Percentiles rank a stretch among this genome's conserved stretches.
phyloP scores from a whole-genome alignment of 2,329 filamentous ascomycete genomes.

The Westerdykella ornata region DNA sequence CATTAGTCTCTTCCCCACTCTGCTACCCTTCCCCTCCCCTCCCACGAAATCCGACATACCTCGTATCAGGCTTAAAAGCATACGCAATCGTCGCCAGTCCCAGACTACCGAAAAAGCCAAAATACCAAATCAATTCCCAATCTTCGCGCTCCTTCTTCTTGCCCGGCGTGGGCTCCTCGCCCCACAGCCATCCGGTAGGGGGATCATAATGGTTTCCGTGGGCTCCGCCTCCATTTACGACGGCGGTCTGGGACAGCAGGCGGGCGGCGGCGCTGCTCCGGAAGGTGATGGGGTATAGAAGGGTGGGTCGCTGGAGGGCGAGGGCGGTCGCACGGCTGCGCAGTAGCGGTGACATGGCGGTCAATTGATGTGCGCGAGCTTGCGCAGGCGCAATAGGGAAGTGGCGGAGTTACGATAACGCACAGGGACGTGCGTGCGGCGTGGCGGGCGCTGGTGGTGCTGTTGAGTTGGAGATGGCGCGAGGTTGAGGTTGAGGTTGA shows the following conservation, averaged over 20 bases:
- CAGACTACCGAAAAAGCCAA: slow-evolving; percentile 76
- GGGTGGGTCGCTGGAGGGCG: slow-evolving; percentile 14
- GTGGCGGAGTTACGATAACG: slow-evolving; percentile 1
- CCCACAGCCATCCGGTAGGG: slow-evolving; percentile 86
- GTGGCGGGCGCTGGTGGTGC: background rate
- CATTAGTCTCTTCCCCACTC: slow-evolving; percentile 13
- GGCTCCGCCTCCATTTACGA: slow-evolving; percentile 14
- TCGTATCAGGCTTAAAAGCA: slow-evolving; percentile 97
- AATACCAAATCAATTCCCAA: slow-evolving; percentile 83
- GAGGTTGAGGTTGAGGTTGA: slow-evolving; percentile 8
- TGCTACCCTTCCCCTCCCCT: background rate
- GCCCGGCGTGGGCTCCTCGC: slow-evolving; percentile 68
- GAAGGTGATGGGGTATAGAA: slow-evolving; percentile 11
- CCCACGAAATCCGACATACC: slow-evolving; percentile 58
- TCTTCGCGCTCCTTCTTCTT: slow-evolving; percentile 95
- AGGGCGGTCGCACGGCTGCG: slow-evolving; percentile 16
- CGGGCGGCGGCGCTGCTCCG: slow-evolving; percentile 9
- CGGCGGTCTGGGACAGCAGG: slow-evolving; percentile 19
- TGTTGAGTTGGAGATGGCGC: background rate
- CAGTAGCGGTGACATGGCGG: slow-evolving; percentile 7
- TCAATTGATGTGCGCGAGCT: slow-evolving; percentile 14
- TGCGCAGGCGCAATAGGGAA: slow-evolving; percentile 1
- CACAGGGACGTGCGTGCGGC: background rate
- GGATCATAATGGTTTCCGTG: slow-evolving; percentile 81
- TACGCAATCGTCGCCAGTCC: slow-evolving; percentile 70